phyloP scores from a whole-genome alignment of 176 grass and related monocot species.

The Oryza glumipatula region DNA sequence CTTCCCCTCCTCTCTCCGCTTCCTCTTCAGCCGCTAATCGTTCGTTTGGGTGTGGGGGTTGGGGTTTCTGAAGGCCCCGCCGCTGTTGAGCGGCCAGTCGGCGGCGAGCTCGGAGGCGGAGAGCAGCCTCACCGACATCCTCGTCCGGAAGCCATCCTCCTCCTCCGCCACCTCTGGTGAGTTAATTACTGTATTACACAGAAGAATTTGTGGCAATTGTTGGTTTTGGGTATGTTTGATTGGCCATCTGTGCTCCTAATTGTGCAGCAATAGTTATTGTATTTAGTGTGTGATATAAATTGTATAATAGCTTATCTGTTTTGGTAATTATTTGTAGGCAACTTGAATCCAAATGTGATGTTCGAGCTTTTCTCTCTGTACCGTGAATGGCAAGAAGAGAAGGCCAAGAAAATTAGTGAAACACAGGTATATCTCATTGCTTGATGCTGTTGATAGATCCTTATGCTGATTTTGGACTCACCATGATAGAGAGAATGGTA shows the following conservation, averaged over 20 bases:
- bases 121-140: conserved; percentile 72
- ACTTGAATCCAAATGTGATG: conserved; percentile 72
- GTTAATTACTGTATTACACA: neutral
- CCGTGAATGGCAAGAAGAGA: conserved; percentile 86
- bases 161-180: conserved; percentile 41
- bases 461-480: neutral
- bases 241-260: neutral
- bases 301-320: conserved; percentile 19
- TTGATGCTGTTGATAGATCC: conserved; percentile 16
- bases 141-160: conserved; percentile 58
- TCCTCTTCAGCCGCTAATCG: neutral
- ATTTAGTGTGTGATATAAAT: neutral
- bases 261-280: neutral
- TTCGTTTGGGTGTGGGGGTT: neutral
- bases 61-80: conserved; percentile 55
- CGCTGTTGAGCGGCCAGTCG: conserved; percentile 50
- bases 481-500: neutral
- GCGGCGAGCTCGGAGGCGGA: conserved; percentile 48
- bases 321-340: conserved; percentile 49
- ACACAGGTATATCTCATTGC: conserved; percentile 55
- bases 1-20: neutral
- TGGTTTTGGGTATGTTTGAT: conserved; percentile 10
- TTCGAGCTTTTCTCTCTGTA: conserved; percentile 82
- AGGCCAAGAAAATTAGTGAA: conserved; percentile 75
- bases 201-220: neutral